Evolutionary conservation across 495 filamentous ascomycete species (phyloP).

Genomic region (Xylaria grammica): DNA sequence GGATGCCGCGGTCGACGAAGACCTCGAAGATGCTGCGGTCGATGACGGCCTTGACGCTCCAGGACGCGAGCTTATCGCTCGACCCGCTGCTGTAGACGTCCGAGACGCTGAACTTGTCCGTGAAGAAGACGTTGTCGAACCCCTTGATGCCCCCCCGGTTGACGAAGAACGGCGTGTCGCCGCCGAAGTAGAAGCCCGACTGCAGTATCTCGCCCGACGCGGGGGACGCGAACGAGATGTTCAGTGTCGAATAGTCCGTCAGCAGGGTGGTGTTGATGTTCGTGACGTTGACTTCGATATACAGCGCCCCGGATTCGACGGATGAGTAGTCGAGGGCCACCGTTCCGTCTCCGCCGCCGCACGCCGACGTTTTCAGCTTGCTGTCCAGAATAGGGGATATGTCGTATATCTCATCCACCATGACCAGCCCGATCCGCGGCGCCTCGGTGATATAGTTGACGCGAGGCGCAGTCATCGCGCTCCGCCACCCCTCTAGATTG

Average conservation of each 20-base stretch:
- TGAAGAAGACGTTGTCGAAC: slow-evolving; percentile 56
- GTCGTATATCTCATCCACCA: slow-evolving; percentile 47
- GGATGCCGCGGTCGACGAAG: slow-evolving; percentile 51
- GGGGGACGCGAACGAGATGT: slow-evolving; percentile 57
- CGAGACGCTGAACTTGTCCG: slow-evolving; percentile 50
- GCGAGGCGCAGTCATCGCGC: slow-evolving; percentile 56
- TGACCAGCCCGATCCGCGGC: slow-evolving; percentile 47
- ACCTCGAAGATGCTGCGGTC: slow-evolving; percentile 59
- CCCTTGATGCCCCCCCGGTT: slow-evolving; percentile 48
- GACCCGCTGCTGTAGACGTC: slow-evolving; percentile 32
- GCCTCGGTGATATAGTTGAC: slow-evolving; percentile 50
- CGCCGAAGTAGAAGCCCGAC: slow-evolving; percentile 52
- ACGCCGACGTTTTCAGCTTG: slow-evolving; percentile 34
- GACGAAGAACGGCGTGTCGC: slow-evolving; percentile 54
- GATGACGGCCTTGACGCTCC: slow-evolving; percentile 44
- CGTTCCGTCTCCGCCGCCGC: slow-evolving; percentile 37
- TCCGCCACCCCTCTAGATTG: slow-evolving; percentile 53
- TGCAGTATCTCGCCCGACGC: slow-evolving; percentile 50
- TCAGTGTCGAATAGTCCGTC: slow-evolving; percentile 46
- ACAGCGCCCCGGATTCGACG: slow-evolving; percentile 50
- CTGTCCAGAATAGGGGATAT: slow-evolving; percentile 39
- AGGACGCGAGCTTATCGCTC: slow-evolving; percentile 6
- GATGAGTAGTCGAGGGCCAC: slow-evolving; percentile 46
- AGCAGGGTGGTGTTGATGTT: slow-evolving; percentile 37
- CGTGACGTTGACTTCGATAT: slow-evolving; percentile 51